phyloP scores from a whole-genome alignment of 2,329 filamentous ascomycete species.

The Ceratocystis albifundus region DNA sequence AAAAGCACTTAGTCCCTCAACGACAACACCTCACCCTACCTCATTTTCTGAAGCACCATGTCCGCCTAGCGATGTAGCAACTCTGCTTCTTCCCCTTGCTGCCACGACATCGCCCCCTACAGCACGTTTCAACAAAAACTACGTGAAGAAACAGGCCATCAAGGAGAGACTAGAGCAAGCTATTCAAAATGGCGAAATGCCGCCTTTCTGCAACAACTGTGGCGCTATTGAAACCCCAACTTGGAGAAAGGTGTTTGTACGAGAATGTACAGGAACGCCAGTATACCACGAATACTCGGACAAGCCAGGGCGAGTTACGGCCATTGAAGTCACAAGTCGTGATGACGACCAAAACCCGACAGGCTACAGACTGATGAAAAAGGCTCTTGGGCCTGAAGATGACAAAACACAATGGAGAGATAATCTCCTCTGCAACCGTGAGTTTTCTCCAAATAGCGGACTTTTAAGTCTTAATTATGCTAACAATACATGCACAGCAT shows the following conservation, averaged over 20 bases:
- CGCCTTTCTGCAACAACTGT: conserved; percentile 82
- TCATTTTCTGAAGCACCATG: conserved; percentile 34
- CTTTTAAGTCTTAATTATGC: conserved; percentile 25
- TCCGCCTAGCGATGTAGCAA: conserved; percentile 35
- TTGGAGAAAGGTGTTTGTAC: conserved; percentile 88
- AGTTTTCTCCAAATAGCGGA: conserved; percentile 32
- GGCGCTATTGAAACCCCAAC: conserved; percentile 92
- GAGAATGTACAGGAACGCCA: conserved; percentile 58
- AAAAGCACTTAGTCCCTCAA: conserved; percentile 24
- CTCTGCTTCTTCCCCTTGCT: conserved; percentile 26
- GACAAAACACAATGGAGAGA: conserved; percentile 58
- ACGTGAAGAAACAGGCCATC: conserved; percentile 51
- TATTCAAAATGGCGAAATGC: conserved; percentile 70
- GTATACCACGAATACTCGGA: conserved; percentile 59
- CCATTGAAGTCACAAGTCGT: conserved; percentile 55
- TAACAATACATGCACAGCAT: conserved; percentile 43
- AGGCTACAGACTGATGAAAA: conserved; percentile 67
- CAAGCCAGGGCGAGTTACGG: conserved; percentile 61
- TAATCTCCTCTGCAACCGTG: conserved; percentile 76
- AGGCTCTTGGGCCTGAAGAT: conserved; percentile 49
- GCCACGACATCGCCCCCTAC: conserved; percentile 31
- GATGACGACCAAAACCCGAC: conserved; percentile 52
- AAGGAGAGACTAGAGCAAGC: conserved; percentile 49
- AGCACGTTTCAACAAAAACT: conserved; percentile 49
- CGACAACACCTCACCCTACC: conserved; percentile 33